These are phyloP conservation scores for Clonostachys sp. DNA, from an alignment of 2,329 filamentous ascomycete genomes.

Conservation along the genomic window DNA sequence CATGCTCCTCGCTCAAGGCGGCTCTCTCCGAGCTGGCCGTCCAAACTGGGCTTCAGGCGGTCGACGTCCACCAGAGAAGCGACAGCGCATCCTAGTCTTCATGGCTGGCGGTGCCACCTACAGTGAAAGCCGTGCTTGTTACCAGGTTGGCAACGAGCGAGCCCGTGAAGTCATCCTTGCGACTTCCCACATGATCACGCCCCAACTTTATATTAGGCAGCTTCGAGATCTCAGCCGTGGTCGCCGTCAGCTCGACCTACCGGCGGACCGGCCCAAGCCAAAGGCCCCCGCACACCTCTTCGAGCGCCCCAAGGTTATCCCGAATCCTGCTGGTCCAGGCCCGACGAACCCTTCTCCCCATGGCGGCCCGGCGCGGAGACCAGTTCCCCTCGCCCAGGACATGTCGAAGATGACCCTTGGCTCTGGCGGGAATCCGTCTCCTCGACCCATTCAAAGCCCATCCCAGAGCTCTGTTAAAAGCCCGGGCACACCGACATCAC, in stretches of 20 bases:
- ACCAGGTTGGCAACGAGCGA: slow-evolving; percentile 71
- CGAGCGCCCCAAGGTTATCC: slow-evolving; percentile 59
- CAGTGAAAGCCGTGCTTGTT: slow-evolving; percentile 83
- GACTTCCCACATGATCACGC: slow-evolving; percentile 90
- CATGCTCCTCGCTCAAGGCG: slow-evolving; percentile 50
- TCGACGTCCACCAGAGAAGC: slow-evolving; percentile 68
- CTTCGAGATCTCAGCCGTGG: slow-evolving; percentile 74
- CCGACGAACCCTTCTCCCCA: background rate
- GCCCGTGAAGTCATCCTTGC: slow-evolving; percentile 82
- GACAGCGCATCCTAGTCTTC: slow-evolving; percentile 88
- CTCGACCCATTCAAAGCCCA: slow-evolving; percentile 13
- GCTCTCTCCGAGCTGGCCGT: slow-evolving; percentile 84
- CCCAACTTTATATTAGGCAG: slow-evolving; percentile 77
- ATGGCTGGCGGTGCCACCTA: slow-evolving; percentile 95
- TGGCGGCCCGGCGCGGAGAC: slow-evolving; percentile 3
- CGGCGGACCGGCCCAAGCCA: slow-evolving; percentile 73
- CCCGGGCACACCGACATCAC: slow-evolving; percentile 11
- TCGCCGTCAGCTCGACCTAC: slow-evolving; percentile 72
- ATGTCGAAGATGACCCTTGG: slow-evolving; percentile 51
- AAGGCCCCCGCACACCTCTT: slow-evolving; percentile 83
- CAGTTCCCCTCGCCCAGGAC: slow-evolving; percentile 43
- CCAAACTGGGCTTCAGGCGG: slow-evolving; percentile 92
- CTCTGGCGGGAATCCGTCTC: slow-evolving; percentile 9
- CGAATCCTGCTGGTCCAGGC: slow-evolving; percentile 15
- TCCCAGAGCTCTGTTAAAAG: slow-evolving; percentile 2